Evolutionary conservation across 1,284 basidiomycete species (phyloP), one percentile per base, ranked within the genome.

Genomic region (Ustilago sp.): DNA sequence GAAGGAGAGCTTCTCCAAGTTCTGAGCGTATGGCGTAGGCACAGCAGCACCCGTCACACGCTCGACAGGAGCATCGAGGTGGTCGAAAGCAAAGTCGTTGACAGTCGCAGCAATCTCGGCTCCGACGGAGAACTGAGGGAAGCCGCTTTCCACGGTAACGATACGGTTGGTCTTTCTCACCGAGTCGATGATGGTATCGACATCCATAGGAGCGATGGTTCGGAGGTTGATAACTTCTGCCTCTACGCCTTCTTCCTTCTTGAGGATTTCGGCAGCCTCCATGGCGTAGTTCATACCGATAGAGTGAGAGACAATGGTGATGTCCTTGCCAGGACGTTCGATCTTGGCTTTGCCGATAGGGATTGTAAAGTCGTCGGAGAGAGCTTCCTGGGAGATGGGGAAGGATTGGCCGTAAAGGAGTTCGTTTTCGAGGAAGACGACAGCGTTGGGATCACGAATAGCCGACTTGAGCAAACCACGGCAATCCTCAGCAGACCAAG

Each of bases 81-180:
- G 75, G 73, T 83, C 81, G 56, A 82, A 82, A n/a, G 82, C 83
- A 83, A 93, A 94, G 90, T 99, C 96, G 75, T 95, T 84, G 68
- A 87, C 82, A 47, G 86, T 84, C 15, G 96, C 95, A 81, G 93
- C 94, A 54, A 99, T 97, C 88, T 99, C 97, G 82, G 94, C 95
- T 77, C 96, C 96, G 64, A 99, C 95, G 88, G 97, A 94, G 87
- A 98, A 99, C 56, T 91, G 92, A 54, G 97, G 97, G 94, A 98
- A 99, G 61, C 97, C 97, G 88, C 95, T 95, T 88, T 99, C 97
- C 68, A 95, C 95, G 63, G 93, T 94, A 69, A 99, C 89, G 72
- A 99, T 90, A 77, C 93, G 93, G 89, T 96, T 97, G 52, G 97
- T 99, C 90, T 99, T 99, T 90, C 98, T 98, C 83, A 99, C 93